Evolutionary conservation across 2,329 filamentous ascomycete species (phyloP).

Genomic region (Geosmithia putterillii): DNA sequence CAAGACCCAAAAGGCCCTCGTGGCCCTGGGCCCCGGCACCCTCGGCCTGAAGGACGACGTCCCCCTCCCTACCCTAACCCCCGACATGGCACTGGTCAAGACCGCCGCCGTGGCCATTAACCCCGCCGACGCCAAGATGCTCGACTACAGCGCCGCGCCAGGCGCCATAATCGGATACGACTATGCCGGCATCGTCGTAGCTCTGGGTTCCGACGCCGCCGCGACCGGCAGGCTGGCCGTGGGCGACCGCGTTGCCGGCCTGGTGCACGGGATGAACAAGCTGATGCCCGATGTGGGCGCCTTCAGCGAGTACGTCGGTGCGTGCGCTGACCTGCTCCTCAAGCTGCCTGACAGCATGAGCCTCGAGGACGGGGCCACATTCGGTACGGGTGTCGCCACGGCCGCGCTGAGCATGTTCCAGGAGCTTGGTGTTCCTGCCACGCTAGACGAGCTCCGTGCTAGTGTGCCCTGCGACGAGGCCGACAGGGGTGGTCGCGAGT

Average conservation of each 20-base stretch:
- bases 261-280: conserved; percentile 9
- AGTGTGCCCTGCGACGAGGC: conserved; percentile 2
- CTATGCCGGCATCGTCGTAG: conserved; percentile 18
- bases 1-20: not conserved
- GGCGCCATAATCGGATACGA: conserved; percentile 19
- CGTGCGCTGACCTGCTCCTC: conserved; percentile 8
- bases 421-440: not conserved
- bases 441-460: conserved; percentile 9
- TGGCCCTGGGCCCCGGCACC: not conserved
- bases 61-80: not conserved
- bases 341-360: conserved; percentile 11
- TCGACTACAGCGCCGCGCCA: conserved; percentile 9
- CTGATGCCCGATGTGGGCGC: conserved; percentile 10
- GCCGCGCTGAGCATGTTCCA: conserved; percentile 16
- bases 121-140: conserved; percentile 21
- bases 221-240: conserved; percentile 4
- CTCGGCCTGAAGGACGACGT: not conserved
- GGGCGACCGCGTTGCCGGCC: conserved; percentile 14
- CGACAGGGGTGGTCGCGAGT: conserved; percentile 5
- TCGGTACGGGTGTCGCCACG: conserved; percentile 12
- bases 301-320: conserved; percentile 15
- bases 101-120: conserved; percentile 19
- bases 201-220: conserved; percentile 7
- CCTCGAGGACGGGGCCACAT: conserved; percentile 11
- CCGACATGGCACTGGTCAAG: conserved; percentile 6